Conservation (phyloP, 495 filamentous ascomycete species). For the Stereocaulon alpinum region DNA sequence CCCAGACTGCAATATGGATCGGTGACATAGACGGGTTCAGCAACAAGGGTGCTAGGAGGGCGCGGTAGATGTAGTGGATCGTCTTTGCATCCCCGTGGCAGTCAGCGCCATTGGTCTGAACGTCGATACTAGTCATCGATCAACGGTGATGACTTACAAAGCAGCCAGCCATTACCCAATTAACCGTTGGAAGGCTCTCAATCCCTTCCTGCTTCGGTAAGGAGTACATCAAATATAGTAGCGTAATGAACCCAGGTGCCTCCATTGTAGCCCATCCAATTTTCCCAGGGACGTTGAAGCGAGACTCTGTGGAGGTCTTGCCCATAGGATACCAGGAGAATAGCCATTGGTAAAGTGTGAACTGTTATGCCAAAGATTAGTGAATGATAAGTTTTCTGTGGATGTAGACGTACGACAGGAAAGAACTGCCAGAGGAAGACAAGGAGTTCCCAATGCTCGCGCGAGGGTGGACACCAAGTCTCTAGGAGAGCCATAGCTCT, state of each 20-base stretch:
- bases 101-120: constrained; percentile 3
- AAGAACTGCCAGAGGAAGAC: constrained; percentile 35
- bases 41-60: constrained; percentile 65
- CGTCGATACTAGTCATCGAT: background rate
- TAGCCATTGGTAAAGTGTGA: constrained; percentile 53
- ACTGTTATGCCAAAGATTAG: constrained; percentile 26
- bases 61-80: constrained; percentile 83
- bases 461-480: constrained; percentile 37
- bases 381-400: background rate
- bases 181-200: constrained; percentile 50
- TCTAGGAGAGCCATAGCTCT: constrained; percentile 29
- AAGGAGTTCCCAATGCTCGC: constrained; percentile 40
- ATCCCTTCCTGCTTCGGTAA: constrained; percentile 46
- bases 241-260: constrained; percentile 57
- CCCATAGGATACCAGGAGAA: constrained; percentile 60
- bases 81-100: constrained; percentile 30
- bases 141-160: constrained; percentile 37
- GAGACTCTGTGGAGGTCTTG: constrained; percentile 68
- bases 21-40: constrained; percentile 87
- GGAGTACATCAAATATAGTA: constrained; percentile 65
- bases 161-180: constrained; percentile 53
- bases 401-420: constrained; percentile 29
- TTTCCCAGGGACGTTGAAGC: constrained; percentile 80
- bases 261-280: constrained; percentile 86
- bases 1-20: constrained; percentile 56